These are phyloP conservation scores for Silene uniflora DNA, from an alignment of 148 eudicot species.

Conservation along the genomic window DNA sequence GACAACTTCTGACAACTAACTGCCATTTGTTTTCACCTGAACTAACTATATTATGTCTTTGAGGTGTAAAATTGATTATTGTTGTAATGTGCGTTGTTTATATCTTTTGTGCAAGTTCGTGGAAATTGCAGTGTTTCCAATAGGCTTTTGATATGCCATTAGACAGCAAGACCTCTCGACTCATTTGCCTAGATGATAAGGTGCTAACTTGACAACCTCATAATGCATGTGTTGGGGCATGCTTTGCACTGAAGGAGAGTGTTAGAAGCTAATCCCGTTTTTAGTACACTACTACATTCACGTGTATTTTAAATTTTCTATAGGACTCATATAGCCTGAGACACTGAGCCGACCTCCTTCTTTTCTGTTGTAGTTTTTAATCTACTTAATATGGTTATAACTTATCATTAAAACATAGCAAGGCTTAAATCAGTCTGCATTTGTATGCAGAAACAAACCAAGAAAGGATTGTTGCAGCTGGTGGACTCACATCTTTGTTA, in stretches of 20 bases:
- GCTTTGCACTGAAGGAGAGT: neutral
- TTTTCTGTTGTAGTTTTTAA: neutral
- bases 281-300: neutral
- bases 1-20: neutral
- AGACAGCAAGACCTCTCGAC: neutral
- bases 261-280: neutral
- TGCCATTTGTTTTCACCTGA: neutral
- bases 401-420: neutral
- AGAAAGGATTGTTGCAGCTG: conserved; percentile 91
- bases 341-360: neutral
- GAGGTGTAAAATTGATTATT: neutral
- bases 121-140: neutral
- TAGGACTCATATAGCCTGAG: neutral
- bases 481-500: conserved; percentile 91
- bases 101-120: neutral
- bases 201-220: neutral
- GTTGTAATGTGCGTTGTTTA: conserved; percentile 1
- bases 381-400: neutral
- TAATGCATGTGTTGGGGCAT: neutral
- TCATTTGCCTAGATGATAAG: neutral
- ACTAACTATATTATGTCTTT: neutral
- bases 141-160: neutral
- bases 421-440: conserved; percentile 8
- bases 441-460: conserved; percentile 74
- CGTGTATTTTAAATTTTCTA: neutral